Evolutionary conservation across 2,329 filamentous ascomycete species (phyloP), one percentile per base, ranked within the genome.

Genomic region (Myriosclerotinia duriaeana): DNA sequence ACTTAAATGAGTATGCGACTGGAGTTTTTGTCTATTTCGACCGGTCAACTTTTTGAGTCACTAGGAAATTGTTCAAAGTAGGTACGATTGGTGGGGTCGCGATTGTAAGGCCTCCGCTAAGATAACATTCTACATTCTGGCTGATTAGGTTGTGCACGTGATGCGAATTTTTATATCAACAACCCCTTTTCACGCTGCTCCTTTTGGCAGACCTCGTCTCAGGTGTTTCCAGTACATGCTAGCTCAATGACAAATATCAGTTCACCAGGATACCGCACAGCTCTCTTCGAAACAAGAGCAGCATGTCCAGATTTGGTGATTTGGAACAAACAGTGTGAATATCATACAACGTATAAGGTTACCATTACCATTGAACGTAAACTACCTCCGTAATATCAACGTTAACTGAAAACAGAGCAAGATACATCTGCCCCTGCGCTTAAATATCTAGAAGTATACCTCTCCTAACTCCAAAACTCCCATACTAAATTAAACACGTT

Each of bases 51-150:
- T 66, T 60, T 66, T 64, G 64, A 58, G 52, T 67, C 64, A 66
- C 64, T 61, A 53, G 48, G 56, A 48, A 66, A 66, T 66, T 62
- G 64, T 66, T 62, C 48, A 65, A 52, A 52, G n/a, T n/a, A n/a
- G n/a, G 48, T 53, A 63, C 60, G 36, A 44, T 44, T 66, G 56
- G 58, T 66, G 64, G 64, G 64, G 52, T 61, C 20, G 44, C 58
- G 63, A 60, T 65, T 59, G 64, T 26, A 62, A 54, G 22, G 38
- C n/a, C 48, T 62, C 63, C 44, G 50, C 64, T 62, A 66, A 62
- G 64, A 63, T 62, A 66, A 63, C 56, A n/a, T n/a, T n/a, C n/a
- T n/a, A n/a, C 30, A 66, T 66, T 62, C 64, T 66, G 50, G 64
- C 40, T 62, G 60, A 66, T 60, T 50, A 34, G 12, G 17, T 1